Base-by-base conservation (phyloP, 1,139 yeast genomes). In the Debaryomycetaceae sp. region DNA sequence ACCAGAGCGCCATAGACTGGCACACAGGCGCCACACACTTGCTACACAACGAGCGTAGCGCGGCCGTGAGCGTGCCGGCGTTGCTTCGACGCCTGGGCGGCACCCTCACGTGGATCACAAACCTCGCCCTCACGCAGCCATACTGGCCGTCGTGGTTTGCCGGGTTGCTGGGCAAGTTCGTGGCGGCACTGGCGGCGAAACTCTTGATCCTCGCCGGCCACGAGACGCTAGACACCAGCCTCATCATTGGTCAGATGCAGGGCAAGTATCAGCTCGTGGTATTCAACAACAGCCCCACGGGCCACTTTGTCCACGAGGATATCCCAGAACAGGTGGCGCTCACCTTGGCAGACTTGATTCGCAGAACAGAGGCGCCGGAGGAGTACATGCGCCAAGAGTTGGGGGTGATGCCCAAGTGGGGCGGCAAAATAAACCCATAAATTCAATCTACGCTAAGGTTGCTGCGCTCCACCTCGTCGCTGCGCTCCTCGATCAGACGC, bases 231-330 rank as follows among this genome's bases (percentile, higher is more conserved):
- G 98, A 93, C 55, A 86, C 82, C 40, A 73, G 74, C 27, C 61
- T 91, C 25, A 86, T 88, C 52, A 80, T 91, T 35, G 98, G 96
- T 1, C 98, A 93, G 56, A 91, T 91, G 98, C 97, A 89, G 57
- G 93, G 94, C 0, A 86, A 84, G 49, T 91, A 83, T 53, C 98
- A 91, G 54, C 66, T 91, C 28, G 78, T 85, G 11, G 94, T 88
- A 3, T 82, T 88, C 53, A 79, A 75, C 39, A 60, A 60, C 35
- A 47, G 80, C 37, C 46, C 76, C 23, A 67, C 89, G 1, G 96
- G 97, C 1, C 99, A 91, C 57, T 91, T 88, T 46, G 63, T 91
- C 13, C 98, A 91, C 30, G 98, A 91, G 51, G 99, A 91, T 53
- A 69, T 74, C 9, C 94, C 97, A 0, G 56, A 49, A 10, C 82